Evolutionary conservation across 2,329 filamentous ascomycete genomes (phyloP), one percentile per base, ranked within the genome.

Genomic region (Verticillium tricorpus): DNA sequence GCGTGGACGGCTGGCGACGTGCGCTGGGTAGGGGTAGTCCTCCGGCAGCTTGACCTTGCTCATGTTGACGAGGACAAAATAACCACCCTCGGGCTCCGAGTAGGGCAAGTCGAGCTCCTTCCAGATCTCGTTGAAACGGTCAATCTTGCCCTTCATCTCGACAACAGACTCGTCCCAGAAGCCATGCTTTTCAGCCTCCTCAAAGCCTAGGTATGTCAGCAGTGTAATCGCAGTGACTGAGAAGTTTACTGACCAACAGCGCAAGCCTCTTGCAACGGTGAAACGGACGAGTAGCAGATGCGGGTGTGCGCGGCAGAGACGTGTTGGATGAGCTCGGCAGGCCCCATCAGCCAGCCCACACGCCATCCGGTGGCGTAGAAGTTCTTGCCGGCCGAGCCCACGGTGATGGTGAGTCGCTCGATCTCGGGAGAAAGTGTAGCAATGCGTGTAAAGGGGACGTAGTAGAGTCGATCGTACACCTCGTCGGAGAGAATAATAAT

Each of bases 291-390:
- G 80, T 95, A 99, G 82, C 95, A 98, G 72, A 99, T 98, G 60
- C 94, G 87, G 0, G 94, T 98, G 75, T 99, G 95, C 1, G 95
- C 95, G 19, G 92, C 92, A 12, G 91, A 87, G 37, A 97, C 94
- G 73, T 97, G 91, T 73, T 96, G 90, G 78, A 98, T 93, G 59
- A 98, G 81, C 64, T 97, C 86, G 60, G 92, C 86, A 0, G 91
- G 92, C 0, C 95, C 95, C 71, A 98, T 95, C 40, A 99, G 81
- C 88, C 94, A 99, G 61, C 95, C 86, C 5, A 98, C 93, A 62
- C 95, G 89, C 95, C 95, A 99, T 57, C 95, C 95, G 0, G 95
- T 99, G 61, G 92, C 92, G 72, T 98, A 98, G 77, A 99, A 99
- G 81, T 95, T 96, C 84, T 99, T 99, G 69, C 95, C 95, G 1